These are phyloP conservation scores for Nematocida parisii DNA, from an alignment of 371 early-diverging fungal genomes.

Conservation along the genomic window DNA sequence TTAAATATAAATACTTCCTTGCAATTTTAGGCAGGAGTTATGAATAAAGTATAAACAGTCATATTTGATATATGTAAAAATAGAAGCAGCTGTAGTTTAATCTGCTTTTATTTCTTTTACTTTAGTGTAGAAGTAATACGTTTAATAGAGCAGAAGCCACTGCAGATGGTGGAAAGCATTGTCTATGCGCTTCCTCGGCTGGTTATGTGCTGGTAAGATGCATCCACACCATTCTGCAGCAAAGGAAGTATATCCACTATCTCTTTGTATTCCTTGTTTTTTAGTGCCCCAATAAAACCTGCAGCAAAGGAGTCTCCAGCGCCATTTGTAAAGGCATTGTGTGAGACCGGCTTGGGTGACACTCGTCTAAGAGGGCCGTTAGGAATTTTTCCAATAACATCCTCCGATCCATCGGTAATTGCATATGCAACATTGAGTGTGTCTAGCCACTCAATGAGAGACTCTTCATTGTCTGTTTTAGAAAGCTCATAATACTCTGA, in stretches of 20 bases:
- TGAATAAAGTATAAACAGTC: no score
- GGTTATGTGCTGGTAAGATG: constrained; percentile 22
- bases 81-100: no score
- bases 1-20: no score
- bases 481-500: constrained; percentile 39
- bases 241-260: constrained; percentile 32
- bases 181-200: background rate
- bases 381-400: constrained; percentile 36
- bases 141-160: no score
- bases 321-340: constrained; percentile 28
- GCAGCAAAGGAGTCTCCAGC: constrained; percentile 56
- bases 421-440: constrained; percentile 33
- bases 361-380: constrained; percentile 34
- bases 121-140: no score
- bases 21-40: no score
- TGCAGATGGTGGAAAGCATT: no score
- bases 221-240: constrained; percentile 16
- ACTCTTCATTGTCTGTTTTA: background rate
- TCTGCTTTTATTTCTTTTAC: no score
- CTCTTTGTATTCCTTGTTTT: background rate
- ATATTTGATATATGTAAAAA: no score
- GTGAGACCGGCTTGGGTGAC: background rate
- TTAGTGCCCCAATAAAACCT: constrained; percentile 49
- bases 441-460: constrained; percentile 25
- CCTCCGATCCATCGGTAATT: constrained; percentile 45